Evolutionary conservation across 208 protist species (phyloP), one percentile per base, ranked within the genome.

Genomic region (Phytomonas sp.): DNA sequence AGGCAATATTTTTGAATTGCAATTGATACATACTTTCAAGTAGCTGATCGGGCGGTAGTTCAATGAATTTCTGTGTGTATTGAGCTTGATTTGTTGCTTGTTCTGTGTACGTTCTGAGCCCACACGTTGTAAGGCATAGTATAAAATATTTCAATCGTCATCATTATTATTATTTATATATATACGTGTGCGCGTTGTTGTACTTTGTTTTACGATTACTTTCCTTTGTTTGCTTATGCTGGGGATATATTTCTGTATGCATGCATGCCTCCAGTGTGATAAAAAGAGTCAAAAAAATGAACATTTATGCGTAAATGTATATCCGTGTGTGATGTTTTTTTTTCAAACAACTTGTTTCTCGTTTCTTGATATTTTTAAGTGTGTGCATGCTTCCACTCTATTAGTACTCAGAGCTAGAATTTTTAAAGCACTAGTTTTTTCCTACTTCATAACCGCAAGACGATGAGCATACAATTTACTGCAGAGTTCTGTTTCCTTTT

Each of bases 11-110:
- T 56, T 26, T 0, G 46, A 7, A 56, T 56, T 56, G 17, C 33
- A 7, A 17, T 73, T 46, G 28, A 70, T 73, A 67, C 30, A 66
- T 28, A 46, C 60, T 68, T 34, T 71, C 65, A 65, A 15, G 34
- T 61, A 69, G 59, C 53, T 34, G 66, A n/a, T 36, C 33, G 15
- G 28, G 28, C n/a, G 5, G 32, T 62, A 26, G 6, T 66, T 40
- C 59, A 46, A 17, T 33, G 1, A 31, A 43, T 56, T 70, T 56
- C 7, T 63, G 56, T 62, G 23, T 32, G 17, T 73, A 15, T 69
- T 9, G 61, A n/a, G 36, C 53, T 67, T 68, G 51, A 53, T 53
- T 72, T 37, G 15, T 31, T 75, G 60, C 62, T 69, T 63, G 8
- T 72, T 64, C n/a, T 56, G 28, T 66, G 17, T 9, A 46, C n/a